Evolutionary conservation across 2,329 filamentous ascomycete species (phyloP), one percentile per base, ranked within the genome.

Genomic region (Beauveria medogensis): DNA sequence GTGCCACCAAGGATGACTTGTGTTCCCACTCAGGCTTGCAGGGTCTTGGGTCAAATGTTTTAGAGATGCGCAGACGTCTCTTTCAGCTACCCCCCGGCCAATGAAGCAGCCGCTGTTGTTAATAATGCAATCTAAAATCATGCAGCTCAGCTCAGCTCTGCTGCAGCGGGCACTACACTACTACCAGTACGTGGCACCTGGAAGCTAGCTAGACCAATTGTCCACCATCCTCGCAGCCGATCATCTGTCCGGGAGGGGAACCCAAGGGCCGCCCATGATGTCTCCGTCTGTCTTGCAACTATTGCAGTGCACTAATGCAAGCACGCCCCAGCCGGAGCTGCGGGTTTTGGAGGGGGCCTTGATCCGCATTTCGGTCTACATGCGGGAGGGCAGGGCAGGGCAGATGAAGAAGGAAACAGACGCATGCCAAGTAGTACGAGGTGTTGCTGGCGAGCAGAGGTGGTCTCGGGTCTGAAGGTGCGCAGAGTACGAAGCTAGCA

Each of bases 251-350:
- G 57, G 48, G 50, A 59, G 20, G 57, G 34, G 12, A 12, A 2
- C 5, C 12, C 34, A 37, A 37, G 5, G 41, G 57, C 57, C 57
- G 57, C 10, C 22, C 56, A 24, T 30, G 48, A 52, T 44, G 12
- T 44, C 34, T 5, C 34, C 14, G 5, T 16, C 28, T 37, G 48
- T 28, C 43, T 37, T 37, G 30, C 41, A 53, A 44, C n/a, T 20
- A 43, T 22, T 46, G 46, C 20, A 41, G 57, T 41, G 28, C 50
- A 59, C 50, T 59, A 53, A 53, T 59, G 57, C 57, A 59, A 4
- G 57, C 28, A 24, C 14, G 18, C 18, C 24, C 53, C 34, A 37
- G 34, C 20, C n/a, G n/a, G 43, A 22, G 55, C 22, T 43, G 6
- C 53, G 34, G 30, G 5, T 37, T 37, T 14, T 5, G 47, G 28